Evolutionary conservation across 1,284 basidiomycete genomes (phyloP).

Genomic region (Ustilago lituana): DNA sequence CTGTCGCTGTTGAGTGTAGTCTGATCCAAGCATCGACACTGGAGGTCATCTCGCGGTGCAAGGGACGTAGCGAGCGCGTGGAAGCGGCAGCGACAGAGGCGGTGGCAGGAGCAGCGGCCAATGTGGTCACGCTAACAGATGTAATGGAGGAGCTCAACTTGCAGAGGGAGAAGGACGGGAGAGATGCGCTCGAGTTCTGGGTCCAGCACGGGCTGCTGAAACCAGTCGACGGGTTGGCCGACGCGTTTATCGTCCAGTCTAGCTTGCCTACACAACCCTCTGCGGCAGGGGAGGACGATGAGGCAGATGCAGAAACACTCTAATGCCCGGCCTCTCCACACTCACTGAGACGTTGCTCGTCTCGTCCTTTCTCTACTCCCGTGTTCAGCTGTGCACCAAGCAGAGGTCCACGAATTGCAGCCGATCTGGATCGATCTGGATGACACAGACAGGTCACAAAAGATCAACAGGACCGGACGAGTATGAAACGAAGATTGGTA

Average conservation of each 20-base stretch:
- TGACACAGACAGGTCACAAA: too few relatives aligned
- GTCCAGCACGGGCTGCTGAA: conserved; percentile 15
- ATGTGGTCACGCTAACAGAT: conserved; percentile 32
- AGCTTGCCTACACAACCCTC: conserved; percentile 3
- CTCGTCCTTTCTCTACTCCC: too few relatives aligned
- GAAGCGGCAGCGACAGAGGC: not conserved
- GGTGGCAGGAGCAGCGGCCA: not conserved
- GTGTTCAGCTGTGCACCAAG: too few relatives aligned
- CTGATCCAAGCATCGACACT: conserved; percentile 37
- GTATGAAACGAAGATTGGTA: conserved; percentile 8
- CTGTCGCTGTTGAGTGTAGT: conserved; percentile 35
- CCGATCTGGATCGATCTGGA: not conserved
- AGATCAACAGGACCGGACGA: not conserved
- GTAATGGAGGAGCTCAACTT: conserved; percentile 47
- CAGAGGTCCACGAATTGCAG: too few relatives aligned
- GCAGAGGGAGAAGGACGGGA: conserved; percentile 36
- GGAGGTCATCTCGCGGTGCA: conserved; percentile 32
- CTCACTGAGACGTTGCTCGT: too few relatives aligned
- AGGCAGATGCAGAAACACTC: conserved; percentile 6
- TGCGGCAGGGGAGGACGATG: conserved; percentile 1
- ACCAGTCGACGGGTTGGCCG: conserved; percentile 18
- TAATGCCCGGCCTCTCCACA: too few relatives aligned
- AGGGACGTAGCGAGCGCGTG: not conserved
- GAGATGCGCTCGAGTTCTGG: conserved; percentile 44
- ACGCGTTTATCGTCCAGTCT: conserved; percentile 31